Evolutionary conservation across 1,284 basidiomycete genomes (phyloP).

Genomic region (Hemileia vastatrix): DNA sequence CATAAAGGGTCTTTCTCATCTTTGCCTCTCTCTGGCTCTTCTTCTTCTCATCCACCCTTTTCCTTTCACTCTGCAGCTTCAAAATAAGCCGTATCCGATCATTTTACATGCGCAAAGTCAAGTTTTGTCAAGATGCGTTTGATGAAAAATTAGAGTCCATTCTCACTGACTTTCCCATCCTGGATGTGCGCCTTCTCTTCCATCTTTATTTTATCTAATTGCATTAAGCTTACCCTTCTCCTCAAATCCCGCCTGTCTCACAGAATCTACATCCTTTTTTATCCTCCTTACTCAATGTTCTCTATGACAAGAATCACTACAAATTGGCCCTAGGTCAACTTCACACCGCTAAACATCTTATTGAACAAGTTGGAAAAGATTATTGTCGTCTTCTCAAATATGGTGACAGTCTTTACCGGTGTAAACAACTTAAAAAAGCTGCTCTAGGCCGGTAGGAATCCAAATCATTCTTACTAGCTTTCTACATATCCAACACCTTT

Average conservation of each 20-base stretch:
- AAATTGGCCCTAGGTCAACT: constrained; percentile 92
- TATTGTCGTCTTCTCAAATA: constrained; percentile 91
- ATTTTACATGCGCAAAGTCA: constrained; percentile 99
- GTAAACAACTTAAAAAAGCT: constrained; percentile 90
- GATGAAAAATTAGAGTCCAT: constrained; percentile 94
- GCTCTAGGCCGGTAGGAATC: constrained; percentile 72
- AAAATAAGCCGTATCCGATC: constrained; percentile 85
- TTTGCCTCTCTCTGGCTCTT: neutral
- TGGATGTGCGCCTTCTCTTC: constrained; percentile 61
- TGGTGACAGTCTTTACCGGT: constrained; percentile 87
- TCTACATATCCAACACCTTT: neutral
- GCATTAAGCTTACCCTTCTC: neutral
- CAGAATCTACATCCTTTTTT: constrained; percentile 92
- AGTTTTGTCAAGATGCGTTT: constrained; percentile 95
- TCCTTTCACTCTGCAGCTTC: constrained; percentile 55
- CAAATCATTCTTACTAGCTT: constrained; percentile 10
- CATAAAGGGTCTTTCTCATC: constrained; percentile 31
- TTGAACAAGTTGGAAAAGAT: constrained; percentile 90
- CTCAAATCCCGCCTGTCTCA: constrained; percentile 11
- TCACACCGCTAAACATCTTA: constrained; percentile 81
- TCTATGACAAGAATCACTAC: constrained; percentile 98
- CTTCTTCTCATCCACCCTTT: constrained; percentile 1
- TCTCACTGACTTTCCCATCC: constrained; percentile 87
- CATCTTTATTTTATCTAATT: constrained; percentile 35
- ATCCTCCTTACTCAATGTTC: constrained; percentile 82